Conservation (phyloP, 306 rosid genomes). For the Begonia peltatifolia region DNA sequence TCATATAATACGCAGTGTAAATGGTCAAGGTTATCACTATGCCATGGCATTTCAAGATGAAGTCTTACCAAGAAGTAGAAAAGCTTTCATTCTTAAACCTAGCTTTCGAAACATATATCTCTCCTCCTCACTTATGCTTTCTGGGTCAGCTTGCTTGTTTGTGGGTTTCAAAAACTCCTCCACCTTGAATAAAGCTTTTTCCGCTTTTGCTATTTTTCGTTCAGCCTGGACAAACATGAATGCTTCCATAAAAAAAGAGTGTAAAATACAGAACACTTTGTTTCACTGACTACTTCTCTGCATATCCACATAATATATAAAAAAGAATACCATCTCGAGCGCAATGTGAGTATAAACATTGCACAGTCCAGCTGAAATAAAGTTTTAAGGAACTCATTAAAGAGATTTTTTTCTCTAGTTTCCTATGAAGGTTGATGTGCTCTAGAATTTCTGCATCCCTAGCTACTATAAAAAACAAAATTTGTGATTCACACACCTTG, state of each 20-base stretch:
- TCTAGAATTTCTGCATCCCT: too few relatives aligned
- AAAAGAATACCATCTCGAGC: too few relatives aligned
- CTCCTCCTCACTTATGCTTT: constrained; percentile 90
- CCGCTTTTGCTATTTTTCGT: constrained; percentile 60
- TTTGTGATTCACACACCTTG: neutral
- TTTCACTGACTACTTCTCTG: too few relatives aligned
- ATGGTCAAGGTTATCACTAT: too few relatives aligned
- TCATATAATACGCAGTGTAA: constrained; percentile 3
- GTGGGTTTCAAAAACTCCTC: constrained; percentile 64
- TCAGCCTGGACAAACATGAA: constrained; percentile 47
- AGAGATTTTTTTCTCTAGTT: constrained; percentile 65
- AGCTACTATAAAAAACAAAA: too few relatives aligned
- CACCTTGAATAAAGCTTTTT: constrained; percentile 60
- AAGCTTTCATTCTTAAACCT: constrained; percentile 95
- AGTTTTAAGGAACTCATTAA: constrained; percentile 38
- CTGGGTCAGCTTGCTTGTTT: constrained; percentile 51
- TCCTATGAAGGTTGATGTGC: too few relatives aligned
- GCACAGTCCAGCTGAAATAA: neutral
- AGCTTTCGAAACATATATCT: constrained; percentile 97
- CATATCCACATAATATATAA: too few relatives aligned
- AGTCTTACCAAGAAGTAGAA: constrained; percentile 76
- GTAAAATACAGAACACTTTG: neutral
- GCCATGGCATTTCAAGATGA: neutral
- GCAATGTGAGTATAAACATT: too few relatives aligned
- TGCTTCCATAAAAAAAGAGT: constrained; percentile 9